Conservation (phyloP, 768 basidiomycete genomes). For the Auricularia sp. region DNA sequence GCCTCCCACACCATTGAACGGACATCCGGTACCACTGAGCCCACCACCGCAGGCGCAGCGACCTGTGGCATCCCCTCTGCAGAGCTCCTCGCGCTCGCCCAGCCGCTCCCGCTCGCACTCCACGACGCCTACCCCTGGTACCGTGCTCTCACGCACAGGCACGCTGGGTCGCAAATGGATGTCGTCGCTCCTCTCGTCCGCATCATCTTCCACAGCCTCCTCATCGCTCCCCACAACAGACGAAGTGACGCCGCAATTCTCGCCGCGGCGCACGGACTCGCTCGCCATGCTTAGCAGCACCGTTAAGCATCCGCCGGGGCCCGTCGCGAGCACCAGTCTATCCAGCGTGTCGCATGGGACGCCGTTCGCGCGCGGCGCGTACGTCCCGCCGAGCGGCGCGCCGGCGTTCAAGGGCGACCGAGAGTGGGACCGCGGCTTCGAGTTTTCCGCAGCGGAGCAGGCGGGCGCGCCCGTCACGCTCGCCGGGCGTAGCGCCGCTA, state of each 20-base stretch:
- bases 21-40: background rate
- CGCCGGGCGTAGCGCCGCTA: slow-evolving; percentile 46
- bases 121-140: background rate
- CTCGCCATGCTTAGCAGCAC: slow-evolving; percentile 9
- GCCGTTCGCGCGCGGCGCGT: slow-evolving; percentile 39
- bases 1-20: background rate
- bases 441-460: slow-evolving; percentile 21
- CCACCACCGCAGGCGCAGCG: background rate
- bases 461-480: slow-evolving; percentile 36
- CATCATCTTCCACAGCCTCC: slow-evolving; percentile 8
- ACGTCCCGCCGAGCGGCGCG: slow-evolving; percentile 49
- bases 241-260: slow-evolving; percentile 10
- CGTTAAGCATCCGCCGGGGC: background rate
- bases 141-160: slow-evolving; percentile 15
- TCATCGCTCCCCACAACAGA: slow-evolving; percentile 6
- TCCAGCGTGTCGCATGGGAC: slow-evolving; percentile 29
- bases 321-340: background rate
- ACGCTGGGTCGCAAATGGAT: slow-evolving; percentile 28
- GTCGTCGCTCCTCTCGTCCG: slow-evolving; percentile 32
- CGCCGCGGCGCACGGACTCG: slow-evolving; percentile 10
- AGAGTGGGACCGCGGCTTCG: slow-evolving; percentile 55
- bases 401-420: slow-evolving; percentile 66
- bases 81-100: background rate
- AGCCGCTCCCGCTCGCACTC: background rate
- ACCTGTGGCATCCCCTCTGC: background rate